These are phyloP conservation scores for Pontederia crassipes DNA, from an alignment of 176 grass and related monocot species.

Conservation along the genomic window DNA sequence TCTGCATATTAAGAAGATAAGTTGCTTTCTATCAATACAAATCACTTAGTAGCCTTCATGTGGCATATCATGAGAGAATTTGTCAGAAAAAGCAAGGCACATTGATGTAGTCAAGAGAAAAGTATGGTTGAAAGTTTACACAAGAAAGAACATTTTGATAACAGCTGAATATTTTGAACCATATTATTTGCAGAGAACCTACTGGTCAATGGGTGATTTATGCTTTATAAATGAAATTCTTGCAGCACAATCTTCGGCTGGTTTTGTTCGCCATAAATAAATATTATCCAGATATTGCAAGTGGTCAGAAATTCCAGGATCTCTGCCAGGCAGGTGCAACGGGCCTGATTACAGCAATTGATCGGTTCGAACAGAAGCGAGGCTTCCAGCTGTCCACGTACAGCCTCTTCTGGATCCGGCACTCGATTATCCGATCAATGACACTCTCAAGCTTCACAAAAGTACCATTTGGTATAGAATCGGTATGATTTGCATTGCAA, in stretches of 20 bases:
- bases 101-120: no score
- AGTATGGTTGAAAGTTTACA: no score
- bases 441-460: slow-evolving; percentile 73
- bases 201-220: no score
- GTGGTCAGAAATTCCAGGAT: slow-evolving; percentile 53
- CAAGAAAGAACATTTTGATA: no score
- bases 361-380: slow-evolving; percentile 70
- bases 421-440: slow-evolving; percentile 64
- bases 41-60: no score
- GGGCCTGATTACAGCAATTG: slow-evolving; percentile 70
- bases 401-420: slow-evolving; percentile 82
- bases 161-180: no score
- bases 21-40: no score
- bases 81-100: no score
- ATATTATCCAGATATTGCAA: slow-evolving; percentile 57
- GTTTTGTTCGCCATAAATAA: slow-evolving; percentile 78
- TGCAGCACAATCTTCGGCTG: slow-evolving; percentile 84
- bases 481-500: slow-evolving; percentile 27
- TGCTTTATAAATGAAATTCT: not conserved
- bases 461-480: slow-evolving; percentile 71
- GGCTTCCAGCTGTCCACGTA: slow-evolving; percentile 83
- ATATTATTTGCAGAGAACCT: no score
- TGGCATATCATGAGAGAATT: no score
- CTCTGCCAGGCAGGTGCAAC: slow-evolving; percentile 77
- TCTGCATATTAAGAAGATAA: no score